Percentiles rank a stretch among this genome's conserved stretches.
Evolutionary conservation across 257 asterid species (phyloP).

Genomic region (Salvia miltiorrhiza): DNA sequence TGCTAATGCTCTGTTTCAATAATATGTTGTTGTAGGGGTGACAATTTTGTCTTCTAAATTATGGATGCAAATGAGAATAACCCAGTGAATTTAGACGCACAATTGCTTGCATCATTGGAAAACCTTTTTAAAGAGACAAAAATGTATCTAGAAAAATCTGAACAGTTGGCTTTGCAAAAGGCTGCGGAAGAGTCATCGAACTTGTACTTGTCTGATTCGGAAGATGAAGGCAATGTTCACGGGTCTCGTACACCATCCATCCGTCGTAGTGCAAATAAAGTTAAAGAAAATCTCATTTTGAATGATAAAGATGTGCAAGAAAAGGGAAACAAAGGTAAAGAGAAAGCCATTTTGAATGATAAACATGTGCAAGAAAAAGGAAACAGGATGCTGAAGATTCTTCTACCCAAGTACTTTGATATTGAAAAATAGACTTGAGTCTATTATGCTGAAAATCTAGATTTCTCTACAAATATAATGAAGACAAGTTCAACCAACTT

Average conservation of each 20-base stretch:
- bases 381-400: not conserved
- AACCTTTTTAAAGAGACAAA: not conserved
- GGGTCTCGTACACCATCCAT: not conserved
- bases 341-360: too few species aligned
- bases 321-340: too few species aligned
- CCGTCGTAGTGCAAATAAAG: not conserved
- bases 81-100: not conserved
- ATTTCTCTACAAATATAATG: too few species aligned
- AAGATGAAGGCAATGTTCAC: not conserved
- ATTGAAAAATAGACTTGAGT: not conserved
- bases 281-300: not conserved
- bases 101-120: not conserved
- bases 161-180: not conserved
- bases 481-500: too few species aligned
- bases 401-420: not conserved
- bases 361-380: too few species aligned
- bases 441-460: too few species aligned
- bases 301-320: not conserved
- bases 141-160: not conserved
- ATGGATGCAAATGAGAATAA: not conserved
- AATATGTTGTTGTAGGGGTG: not conserved
- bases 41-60: not conserved
- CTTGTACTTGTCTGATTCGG: not conserved
- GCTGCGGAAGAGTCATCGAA: not conserved
- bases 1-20: too few species aligned